Evolutionary conservation across 73 alveolate species (phyloP), one percentile per base, ranked within the genome.

Genomic region (Breviolum minutum): DNA sequence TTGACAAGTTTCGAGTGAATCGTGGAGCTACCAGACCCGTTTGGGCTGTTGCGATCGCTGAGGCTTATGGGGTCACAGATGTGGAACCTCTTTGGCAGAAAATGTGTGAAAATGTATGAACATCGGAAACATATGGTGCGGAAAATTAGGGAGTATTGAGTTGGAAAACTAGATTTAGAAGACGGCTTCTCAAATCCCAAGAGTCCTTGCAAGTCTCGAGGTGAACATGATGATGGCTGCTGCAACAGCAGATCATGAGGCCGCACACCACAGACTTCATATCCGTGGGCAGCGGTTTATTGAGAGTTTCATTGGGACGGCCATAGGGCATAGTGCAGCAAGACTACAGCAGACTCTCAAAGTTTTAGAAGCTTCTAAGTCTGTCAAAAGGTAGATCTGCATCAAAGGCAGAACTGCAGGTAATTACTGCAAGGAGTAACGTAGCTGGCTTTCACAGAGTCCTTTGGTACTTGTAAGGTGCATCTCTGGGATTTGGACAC

Each of bases 171-270:
- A 17, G 77, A 68, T 14, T 74, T 19, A 40, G 2, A 74, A 74
- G 85, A 60, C 85, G 29, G 85, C 85, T 22, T 74, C 16, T 74
- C 85, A 74, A 2, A 0, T 1, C 24, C 24, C n/a, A 14, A 17
- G 77, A 68, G 4, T 68, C 6, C 8, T 68, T 68, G 17, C n/a
- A 14, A 68, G 17, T 68, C 32, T 81, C 90, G 26, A 92, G 98
- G 98, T 92, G 98, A 92, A 92, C 98, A 92, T 92, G 98, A 74
- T 92, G 90, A 54, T 92, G 98, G 98, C 98, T 10, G 98, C 98
- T 22, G 97, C 97, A 5, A 92, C 98, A 14, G 89, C 98, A 3
- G 98, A 92, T 62, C 98, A 92, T 63, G 98, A 92, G 98, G 98
- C 80, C 13, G 17, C 76, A 0, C 32, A 4, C 63, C 16, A 11